phyloP scores from a whole-genome alignment of 225 moss, liverwort and hornwort genomes.

The Climacium dendroides region DNA sequence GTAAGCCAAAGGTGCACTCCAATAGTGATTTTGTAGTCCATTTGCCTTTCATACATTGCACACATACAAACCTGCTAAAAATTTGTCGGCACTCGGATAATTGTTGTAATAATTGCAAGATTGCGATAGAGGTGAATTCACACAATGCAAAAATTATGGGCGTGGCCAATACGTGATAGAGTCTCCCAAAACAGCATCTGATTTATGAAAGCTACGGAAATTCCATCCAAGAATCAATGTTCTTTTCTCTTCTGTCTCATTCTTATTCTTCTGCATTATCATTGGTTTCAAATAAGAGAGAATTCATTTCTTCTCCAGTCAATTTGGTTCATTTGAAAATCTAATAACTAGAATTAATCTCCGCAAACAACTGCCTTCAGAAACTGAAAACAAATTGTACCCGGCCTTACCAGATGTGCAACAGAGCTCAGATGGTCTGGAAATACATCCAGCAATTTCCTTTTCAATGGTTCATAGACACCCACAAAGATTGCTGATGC shows the following conservation, averaged over 20 bases:
- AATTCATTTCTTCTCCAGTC: neutral
- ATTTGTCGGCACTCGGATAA: neutral
- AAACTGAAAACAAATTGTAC: neutral
- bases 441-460: slow-evolving; percentile 58
- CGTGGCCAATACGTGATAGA: neutral
- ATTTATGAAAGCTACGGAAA: neutral
- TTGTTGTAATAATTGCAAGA: neutral
- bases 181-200: neutral
- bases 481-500: slow-evolving; percentile 96
- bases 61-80: neutral
- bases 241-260: neutral
- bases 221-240: neutral
- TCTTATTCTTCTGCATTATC: neutral
- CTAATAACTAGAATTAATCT: neutral
- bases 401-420: slow-evolving; percentile 67
- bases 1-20: neutral
- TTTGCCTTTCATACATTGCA: neutral
- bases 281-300: neutral
- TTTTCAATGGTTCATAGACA: slow-evolving; percentile 90
- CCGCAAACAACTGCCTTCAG: neutral
- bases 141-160: neutral
- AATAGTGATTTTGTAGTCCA: neutral
- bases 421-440: slow-evolving; percentile 87
- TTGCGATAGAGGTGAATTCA: neutral
- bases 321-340: neutral